Conservation (phyloP, 164 flowering plant genomes). For the Annona squamosa region DNA sequence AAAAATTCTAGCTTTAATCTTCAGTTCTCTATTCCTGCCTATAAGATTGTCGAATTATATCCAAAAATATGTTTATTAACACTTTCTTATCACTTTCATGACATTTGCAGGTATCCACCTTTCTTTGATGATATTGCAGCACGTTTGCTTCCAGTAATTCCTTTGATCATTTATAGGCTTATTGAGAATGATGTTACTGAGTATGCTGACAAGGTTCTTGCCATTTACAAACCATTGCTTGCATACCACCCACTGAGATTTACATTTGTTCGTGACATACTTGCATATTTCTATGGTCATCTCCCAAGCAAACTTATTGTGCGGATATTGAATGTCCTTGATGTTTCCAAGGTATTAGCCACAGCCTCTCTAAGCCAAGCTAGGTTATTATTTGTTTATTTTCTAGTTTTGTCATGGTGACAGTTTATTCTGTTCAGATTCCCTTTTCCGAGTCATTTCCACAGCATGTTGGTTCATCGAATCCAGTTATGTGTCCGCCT, state of each 20-base stretch:
- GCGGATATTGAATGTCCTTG: slow-evolving; percentile 70
- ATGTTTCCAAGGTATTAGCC: slow-evolving; percentile 68
- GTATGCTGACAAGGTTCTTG: slow-evolving; percentile 71
- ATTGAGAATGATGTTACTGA: slow-evolving; percentile 92
- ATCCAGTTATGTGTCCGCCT: slow-evolving; percentile 75
- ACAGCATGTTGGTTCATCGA: slow-evolving; percentile 63
- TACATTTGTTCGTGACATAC: slow-evolving; percentile 92
- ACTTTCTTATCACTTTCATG: slow-evolving; percentile 2
- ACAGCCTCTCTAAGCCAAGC: not conserved
- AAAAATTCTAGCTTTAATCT: not conserved
- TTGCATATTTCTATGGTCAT: slow-evolving; percentile 93
- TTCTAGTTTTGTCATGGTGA: slow-evolving; percentile 6
- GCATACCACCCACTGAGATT: slow-evolving; percentile 81
- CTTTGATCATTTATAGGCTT: slow-evolving; percentile 75
- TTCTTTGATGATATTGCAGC: slow-evolving; percentile 96
- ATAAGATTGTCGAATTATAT: not conserved
- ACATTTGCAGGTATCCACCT: slow-evolving; percentile 60
- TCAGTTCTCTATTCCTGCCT: not conserved
- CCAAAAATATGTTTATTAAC: not conserved
- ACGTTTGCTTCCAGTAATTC: slow-evolving; percentile 90
- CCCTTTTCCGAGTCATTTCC: slow-evolving; percentile 96
- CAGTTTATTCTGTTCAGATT: slow-evolving; percentile 42
- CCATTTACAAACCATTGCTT: slow-evolving; percentile 53
- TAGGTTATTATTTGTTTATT: not conserved
- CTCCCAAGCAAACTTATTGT: slow-evolving; percentile 89